Percentiles rank a stretch among this genome's conserved stretches.
phyloP scores from a whole-genome alignment of 345 rosid genomes.

The Salix koriyanagi region DNA sequence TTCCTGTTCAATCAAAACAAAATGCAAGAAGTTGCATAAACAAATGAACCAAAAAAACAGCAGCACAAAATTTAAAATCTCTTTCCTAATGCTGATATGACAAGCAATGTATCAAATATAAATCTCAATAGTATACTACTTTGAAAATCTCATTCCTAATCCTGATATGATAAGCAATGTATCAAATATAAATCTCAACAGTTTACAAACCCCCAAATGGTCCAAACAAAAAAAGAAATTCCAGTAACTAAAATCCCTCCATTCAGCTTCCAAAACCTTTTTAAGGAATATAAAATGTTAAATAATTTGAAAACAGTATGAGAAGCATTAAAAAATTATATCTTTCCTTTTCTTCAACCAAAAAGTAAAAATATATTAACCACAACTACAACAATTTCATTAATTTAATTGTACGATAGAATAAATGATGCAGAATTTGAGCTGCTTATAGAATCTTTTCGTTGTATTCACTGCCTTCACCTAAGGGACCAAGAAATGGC shows the following conservation, averaged over 20 bases:
- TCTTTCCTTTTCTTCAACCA: not conserved
- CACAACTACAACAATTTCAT: not conserved
- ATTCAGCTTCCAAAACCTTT: not conserved
- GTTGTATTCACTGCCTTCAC: not conserved
- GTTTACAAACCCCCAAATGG: not conserved
- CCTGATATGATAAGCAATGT: not conserved
- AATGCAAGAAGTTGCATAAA: not conserved
- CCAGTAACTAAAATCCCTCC: not conserved
- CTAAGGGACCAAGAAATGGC: not conserved
- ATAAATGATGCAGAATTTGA: not conserved
- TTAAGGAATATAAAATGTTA: not conserved
- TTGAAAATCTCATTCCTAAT: not conserved
- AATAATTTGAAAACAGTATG: not conserved
- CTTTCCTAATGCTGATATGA: not conserved
- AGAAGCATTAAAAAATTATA: not conserved
- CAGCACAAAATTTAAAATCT: not conserved
- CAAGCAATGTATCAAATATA: slow-evolving; percentile 6
- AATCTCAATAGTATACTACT: not conserved
- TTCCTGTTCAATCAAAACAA: slow-evolving; percentile 52
- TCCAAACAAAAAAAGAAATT: not conserved
- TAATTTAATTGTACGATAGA: not conserved
- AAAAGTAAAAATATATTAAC: not conserved
- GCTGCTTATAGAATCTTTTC: not conserved
- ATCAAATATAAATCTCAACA: slow-evolving; percentile 1
- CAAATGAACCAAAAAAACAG: not conserved